Percentiles rank a stretch among this genome's conserved stretches.
These are phyloP conservation scores for Fonsecaea monophora DNA, from an alignment of 2,329 filamentous ascomycete species.

Conservation along the genomic window DNA sequence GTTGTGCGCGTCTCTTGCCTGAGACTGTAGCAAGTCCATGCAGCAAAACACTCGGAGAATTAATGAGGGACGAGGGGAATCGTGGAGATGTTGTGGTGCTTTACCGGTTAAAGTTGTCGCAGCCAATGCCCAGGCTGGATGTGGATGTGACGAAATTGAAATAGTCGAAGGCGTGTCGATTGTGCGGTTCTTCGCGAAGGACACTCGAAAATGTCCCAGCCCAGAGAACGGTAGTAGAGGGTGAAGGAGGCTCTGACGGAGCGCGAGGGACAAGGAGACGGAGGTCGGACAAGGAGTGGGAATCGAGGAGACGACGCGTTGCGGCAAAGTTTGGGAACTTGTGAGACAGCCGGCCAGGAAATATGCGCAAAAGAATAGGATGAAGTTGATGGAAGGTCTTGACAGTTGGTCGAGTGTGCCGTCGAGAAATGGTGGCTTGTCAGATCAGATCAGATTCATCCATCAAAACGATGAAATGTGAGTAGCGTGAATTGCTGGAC, in stretches of 20 bases:
- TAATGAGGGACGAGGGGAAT: background rate
- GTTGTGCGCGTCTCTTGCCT: conserved; percentile 18
- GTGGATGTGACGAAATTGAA: background rate
- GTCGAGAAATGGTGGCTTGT: conserved; percentile 29
- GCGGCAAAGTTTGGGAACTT: conserved; percentile 7
- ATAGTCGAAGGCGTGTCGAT: conserved; percentile 4
- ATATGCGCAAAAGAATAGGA: conserved; percentile 21
- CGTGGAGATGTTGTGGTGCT: background rate
- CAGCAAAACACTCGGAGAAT: conserved; percentile 13
- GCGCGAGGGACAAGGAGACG: conserved; percentile 13
- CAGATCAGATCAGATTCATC: conserved; percentile 21
- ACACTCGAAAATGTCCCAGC: conserved; percentile 9
- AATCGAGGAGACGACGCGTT: conserved; percentile 29
- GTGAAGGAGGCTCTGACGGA: conserved; percentile 16
- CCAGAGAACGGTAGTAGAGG: conserved; percentile 14
- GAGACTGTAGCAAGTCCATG: conserved; percentile 21
- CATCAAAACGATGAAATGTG: conserved; percentile 21
- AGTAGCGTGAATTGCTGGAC: conserved; percentile 20
- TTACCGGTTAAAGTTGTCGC: conserved; percentile 5
- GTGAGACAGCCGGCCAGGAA: conserved; percentile 25
- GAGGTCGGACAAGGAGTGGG: conserved; percentile 17
- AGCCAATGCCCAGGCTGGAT: background rate
- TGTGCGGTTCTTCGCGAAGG: background rate
- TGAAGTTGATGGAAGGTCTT: conserved; percentile 21
- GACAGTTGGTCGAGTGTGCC: conserved; percentile 8